Evolutionary conservation across 176 grass and related monocot species (phyloP).

Genomic region (Rhynchospora breviuscula): DNA sequence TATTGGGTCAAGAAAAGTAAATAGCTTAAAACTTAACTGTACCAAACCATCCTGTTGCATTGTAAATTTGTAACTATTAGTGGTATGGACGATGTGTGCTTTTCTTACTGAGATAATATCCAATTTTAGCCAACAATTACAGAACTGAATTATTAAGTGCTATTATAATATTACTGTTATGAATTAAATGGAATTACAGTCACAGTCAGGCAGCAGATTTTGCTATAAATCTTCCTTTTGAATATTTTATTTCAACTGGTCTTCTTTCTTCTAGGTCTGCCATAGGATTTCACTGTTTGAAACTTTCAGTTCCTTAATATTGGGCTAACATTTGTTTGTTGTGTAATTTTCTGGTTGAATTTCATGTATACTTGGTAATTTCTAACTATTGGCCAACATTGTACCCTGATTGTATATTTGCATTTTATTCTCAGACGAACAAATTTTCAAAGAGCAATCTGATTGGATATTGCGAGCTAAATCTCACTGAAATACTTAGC

Average conservation of each 20-base stretch:
- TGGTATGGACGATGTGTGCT: neutral
- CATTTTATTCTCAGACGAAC: conserved; percentile 60
- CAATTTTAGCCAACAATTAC: neutral
- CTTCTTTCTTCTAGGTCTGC: neutral
- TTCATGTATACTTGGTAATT: neutral
- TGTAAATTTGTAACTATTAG: neutral
- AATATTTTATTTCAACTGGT: neutral
- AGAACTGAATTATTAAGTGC: neutral
- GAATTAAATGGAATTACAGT: neutral
- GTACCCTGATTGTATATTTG: neutral
- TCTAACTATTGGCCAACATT: neutral
- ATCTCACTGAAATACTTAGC: conserved; percentile 75
- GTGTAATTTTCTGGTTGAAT: neutral
- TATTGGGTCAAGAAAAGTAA: conserved; percentile 14
- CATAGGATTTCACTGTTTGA: neutral
- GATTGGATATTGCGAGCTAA: conserved; percentile 93
- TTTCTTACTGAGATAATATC: neutral
- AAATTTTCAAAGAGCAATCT: conserved; percentile 85
- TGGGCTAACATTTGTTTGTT: neutral
- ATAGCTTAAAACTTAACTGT: neutral
- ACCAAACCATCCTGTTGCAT: neutral
- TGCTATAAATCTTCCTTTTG: neutral
- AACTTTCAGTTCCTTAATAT: neutral
- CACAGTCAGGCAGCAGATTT: neutral
- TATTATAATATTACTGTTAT: conserved; percentile 21